These are phyloP conservation scores for Dichomitus squalens DNA, from an alignment of 1,284 basidiomycete species.

Conservation along the genomic window DNA sequence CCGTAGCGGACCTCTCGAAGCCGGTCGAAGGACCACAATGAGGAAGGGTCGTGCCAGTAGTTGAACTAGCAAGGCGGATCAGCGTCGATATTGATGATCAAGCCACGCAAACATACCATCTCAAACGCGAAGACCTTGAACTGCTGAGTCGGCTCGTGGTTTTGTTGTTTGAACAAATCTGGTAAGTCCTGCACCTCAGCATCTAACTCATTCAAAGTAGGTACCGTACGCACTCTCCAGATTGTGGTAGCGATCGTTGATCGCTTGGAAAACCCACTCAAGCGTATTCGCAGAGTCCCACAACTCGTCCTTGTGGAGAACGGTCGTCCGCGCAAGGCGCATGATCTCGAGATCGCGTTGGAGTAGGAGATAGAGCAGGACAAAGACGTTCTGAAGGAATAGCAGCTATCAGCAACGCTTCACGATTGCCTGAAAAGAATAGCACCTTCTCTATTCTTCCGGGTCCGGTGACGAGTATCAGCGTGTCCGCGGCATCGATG, in stretches of 20 bases:
- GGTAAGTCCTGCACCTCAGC: background rate
- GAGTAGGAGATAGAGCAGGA: conserved; percentile 29
- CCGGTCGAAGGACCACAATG: background rate
- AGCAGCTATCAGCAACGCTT: background rate
- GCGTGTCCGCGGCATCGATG: conserved; percentile 29
- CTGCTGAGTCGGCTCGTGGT: conserved; percentile 21
- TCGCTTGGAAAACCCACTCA: conserved; percentile 5
- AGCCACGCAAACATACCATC: conserved; percentile 15
- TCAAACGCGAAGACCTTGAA: conserved; percentile 24
- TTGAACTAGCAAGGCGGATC: background rate
- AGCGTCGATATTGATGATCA: background rate
- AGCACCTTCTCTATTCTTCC: conserved; percentile 27
- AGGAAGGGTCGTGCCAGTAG: background rate
- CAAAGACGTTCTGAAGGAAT: conserved; percentile 25
- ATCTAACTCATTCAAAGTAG: background rate
- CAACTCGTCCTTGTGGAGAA: conserved; percentile 23
- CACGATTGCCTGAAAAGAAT: background rate
- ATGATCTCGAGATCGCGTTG: conserved; percentile 28
- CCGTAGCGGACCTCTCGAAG: background rate
- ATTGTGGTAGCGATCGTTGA: background rate
- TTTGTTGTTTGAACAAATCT: conserved; percentile 28
- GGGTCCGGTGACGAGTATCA: conserved; percentile 26
- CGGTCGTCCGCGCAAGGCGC: conserved; percentile 16
- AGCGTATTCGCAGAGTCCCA: conserved; percentile 12
- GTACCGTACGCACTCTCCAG: background rate